phyloP scores from a whole-genome alignment of 1,284 basidiomycete species.

The Thecaphora frezii region DNA sequence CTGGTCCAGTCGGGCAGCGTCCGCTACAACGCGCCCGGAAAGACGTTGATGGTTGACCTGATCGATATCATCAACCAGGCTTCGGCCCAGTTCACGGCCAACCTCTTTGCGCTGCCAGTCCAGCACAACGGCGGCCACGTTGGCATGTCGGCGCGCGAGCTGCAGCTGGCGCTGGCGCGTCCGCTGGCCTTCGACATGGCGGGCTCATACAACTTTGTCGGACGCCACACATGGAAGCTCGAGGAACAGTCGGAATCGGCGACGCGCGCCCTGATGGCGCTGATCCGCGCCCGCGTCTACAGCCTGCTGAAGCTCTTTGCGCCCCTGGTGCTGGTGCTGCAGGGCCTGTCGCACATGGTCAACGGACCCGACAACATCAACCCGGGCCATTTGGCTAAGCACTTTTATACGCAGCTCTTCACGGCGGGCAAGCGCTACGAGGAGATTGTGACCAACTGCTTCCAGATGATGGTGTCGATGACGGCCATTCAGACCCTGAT shows the following conservation, averaged over 20 bases:
- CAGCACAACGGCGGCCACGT: conserved; percentile 19
- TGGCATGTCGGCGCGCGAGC: conserved; percentile 22
- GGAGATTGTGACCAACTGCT: conserved; percentile 26
- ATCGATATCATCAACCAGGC: conserved; percentile 29
- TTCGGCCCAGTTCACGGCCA: conserved; percentile 30
- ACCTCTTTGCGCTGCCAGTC: conserved; percentile 30
- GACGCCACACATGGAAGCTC: conserved; percentile 32
- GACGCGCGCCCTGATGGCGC: conserved; percentile 24
- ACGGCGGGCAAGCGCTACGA: conserved; percentile 30
- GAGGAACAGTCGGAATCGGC: conserved; percentile 23
- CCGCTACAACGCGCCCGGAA: conserved; percentile 8
- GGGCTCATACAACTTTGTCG: conserved; percentile 35
- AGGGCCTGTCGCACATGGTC: conserved; percentile 30
- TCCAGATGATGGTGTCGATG: conserved; percentile 35
- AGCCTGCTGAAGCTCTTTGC: conserved; percentile 24
- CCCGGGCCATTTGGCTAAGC: conserved; percentile 21
- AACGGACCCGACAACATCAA: conserved; percentile 35
- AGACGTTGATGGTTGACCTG: conserved; percentile 23
- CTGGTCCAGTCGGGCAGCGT: conserved; percentile 17
- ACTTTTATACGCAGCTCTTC: conserved; percentile 33
- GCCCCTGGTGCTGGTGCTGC: conserved; percentile 21
- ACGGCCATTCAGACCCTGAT: conserved; percentile 31
- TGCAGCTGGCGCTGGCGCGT: conserved; percentile 17
- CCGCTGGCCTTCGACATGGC: conserved; percentile 38
- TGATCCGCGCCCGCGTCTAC: conserved; percentile 31